Conservation (phyloP, 768 basidiomycete species). For the Boletellus ananas region DNA sequence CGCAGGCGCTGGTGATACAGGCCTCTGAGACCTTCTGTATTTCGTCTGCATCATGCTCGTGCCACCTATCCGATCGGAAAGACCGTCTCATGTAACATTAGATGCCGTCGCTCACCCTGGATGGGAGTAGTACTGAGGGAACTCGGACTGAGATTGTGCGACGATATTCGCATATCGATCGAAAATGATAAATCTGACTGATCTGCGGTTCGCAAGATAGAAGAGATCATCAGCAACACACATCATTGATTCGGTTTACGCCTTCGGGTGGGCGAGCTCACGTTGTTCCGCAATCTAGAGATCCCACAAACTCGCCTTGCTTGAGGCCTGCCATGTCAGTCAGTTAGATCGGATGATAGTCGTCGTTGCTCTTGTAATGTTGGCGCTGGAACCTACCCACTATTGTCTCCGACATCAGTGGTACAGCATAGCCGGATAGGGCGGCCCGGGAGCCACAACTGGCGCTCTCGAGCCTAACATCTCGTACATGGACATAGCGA, state of each 20-base stretch:
- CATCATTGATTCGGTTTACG: background rate
- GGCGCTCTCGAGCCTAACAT: no score
- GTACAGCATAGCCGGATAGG: no score
- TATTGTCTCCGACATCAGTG: no score
- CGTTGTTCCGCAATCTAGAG: conserved; percentile 95
- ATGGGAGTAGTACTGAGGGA: conserved; percentile 88
- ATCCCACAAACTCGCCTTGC: conserved; percentile 83
- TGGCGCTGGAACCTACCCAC: no score
- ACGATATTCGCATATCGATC: conserved; percentile 84
- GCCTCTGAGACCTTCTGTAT: conserved; percentile 69
- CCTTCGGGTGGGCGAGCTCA: conserved; percentile 38
- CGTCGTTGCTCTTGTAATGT: no score
- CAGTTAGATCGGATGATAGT: no score
- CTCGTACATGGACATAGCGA: no score
- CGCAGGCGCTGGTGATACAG: conserved; percentile 72
- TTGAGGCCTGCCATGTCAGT: conserved; percentile 39
- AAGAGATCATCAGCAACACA: conserved; percentile 1
- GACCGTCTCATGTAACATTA: background rate
- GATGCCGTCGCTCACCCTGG: conserved; percentile 56
- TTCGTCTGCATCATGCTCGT: conserved; percentile 88
- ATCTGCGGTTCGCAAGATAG: conserved; percentile 42
- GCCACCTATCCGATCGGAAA: conserved; percentile 59
- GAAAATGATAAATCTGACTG: conserved; percentile 89
- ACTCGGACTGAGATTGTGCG: conserved; percentile 87
- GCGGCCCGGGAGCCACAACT: no score